Conservation (phyloP, 1,284 basidiomycete species). For the Gyrodon tennesseensis region DNA sequence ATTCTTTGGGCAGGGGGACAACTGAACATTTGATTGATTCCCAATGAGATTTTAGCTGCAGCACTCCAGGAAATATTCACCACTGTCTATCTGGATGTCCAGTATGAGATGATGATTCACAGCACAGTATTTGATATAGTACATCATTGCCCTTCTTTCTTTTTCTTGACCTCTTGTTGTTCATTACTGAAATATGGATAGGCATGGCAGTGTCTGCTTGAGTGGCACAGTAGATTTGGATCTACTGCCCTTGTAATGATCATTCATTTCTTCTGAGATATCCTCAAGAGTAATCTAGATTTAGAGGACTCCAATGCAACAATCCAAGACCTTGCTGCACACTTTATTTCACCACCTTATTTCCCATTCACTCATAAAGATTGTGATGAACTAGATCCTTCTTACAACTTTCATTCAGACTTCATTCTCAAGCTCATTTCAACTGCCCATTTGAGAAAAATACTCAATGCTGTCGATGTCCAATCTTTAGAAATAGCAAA, state of each 20-base stretch:
- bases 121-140: too few relatives aligned
- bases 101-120: too few relatives aligned
- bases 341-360: neutral
- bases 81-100: too few relatives aligned
- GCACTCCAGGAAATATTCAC: too few relatives aligned
- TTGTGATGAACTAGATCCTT: conserved; percentile 10
- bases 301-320: neutral
- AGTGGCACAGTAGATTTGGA: conserved; percentile 23
- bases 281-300: neutral
- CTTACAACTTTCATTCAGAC: conserved; percentile 9
- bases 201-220: conserved; percentile 15
- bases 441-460: conserved; percentile 22
- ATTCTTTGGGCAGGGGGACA: too few relatives aligned
- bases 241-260: conserved; percentile 14
- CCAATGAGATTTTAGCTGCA: too few relatives aligned
- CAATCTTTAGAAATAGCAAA: conserved; percentile 6
- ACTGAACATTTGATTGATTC: too few relatives aligned
- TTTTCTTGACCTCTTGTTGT: too few relatives aligned
- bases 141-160: too few relatives aligned
- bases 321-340: neutral
- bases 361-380: conserved; percentile 24
- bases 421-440: conserved; percentile 25
- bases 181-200: conserved; percentile 4
- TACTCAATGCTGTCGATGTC: conserved; percentile 1
- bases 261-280: conserved; percentile 18